phyloP scores from a whole-genome alignment of 1,284 basidiomycete species.

The Sporisorium exsertum region DNA sequence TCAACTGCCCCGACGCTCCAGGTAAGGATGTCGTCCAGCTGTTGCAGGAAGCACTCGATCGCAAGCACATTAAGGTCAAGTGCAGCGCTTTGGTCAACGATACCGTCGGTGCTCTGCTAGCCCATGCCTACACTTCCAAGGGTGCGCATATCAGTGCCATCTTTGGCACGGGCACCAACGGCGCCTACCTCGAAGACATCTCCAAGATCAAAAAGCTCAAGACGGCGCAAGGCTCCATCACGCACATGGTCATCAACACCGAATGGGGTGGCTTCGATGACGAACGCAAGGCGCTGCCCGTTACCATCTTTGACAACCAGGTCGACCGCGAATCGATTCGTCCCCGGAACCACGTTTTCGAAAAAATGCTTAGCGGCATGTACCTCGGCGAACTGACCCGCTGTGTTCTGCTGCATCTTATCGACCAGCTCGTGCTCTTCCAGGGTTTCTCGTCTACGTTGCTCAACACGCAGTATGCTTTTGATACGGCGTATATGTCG shows the following conservation, averaged over 20 bases:
- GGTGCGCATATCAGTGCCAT: slow-evolving; percentile 85
- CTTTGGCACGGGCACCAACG: slow-evolving; percentile 98
- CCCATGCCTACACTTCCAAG: slow-evolving; percentile 89
- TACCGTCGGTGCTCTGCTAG: slow-evolving; percentile 89
- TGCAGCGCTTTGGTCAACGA: slow-evolving; percentile 97
- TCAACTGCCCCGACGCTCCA: slow-evolving; percentile 74
- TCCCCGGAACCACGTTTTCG: slow-evolving; percentile 91
- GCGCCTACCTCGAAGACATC: slow-evolving; percentile 91
- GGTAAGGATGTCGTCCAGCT: slow-evolving; percentile 92
- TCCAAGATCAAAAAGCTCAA: slow-evolving; percentile 81
- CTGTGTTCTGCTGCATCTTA: slow-evolving; percentile 83
- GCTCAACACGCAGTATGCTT: slow-evolving; percentile 89
- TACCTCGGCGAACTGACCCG: slow-evolving; percentile 95
- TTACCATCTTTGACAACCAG: slow-evolving; percentile 92
- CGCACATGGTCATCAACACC: slow-evolving; percentile 91
- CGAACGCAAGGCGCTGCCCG: slow-evolving; percentile 82
- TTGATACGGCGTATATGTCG: slow-evolving; percentile 93
- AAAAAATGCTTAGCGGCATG: slow-evolving; percentile 99
- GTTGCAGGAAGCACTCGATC: slow-evolving; percentile 91
- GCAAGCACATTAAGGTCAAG: slow-evolving; percentile 91
- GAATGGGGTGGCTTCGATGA: slow-evolving; percentile 76
- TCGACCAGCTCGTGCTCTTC: slow-evolving; percentile 83
- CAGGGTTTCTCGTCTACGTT: slow-evolving; percentile 78
- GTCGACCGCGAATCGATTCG: slow-evolving; percentile 94
- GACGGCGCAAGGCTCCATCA: slow-evolving; percentile 30